A percentile compares a stretch with the other conserved stretches of the same genome.
These are phyloP conservation scores for Madurella fahalii DNA, from an alignment of 2,329 filamentous ascomycete genomes.

Conservation along the genomic window DNA sequence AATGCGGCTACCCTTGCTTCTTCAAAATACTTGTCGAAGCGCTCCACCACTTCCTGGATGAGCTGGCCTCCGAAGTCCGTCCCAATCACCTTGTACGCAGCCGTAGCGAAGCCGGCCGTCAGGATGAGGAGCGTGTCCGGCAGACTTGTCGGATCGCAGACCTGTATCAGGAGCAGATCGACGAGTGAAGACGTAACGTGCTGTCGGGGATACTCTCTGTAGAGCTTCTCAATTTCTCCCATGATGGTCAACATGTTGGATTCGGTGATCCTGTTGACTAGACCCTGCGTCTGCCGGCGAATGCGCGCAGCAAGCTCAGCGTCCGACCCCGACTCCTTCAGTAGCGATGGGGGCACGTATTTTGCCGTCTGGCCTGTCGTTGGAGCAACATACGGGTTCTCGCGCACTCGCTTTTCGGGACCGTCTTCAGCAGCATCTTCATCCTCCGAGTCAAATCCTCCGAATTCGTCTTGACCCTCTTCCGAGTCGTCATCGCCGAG, in stretches of 20 bases:
- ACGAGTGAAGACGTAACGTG: slow-evolving; percentile 79
- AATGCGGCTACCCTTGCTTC: slow-evolving; percentile 34
- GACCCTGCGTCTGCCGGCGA: slow-evolving; percentile 76
- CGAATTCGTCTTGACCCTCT: slow-evolving; percentile 30
- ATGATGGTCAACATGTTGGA: slow-evolving; percentile 83
- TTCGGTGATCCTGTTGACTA: slow-evolving; percentile 90
- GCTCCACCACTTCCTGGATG: slow-evolving; percentile 70
- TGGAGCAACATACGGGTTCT: slow-evolving; percentile 89
- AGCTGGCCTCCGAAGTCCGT: slow-evolving; percentile 87
- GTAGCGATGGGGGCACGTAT: slow-evolving; percentile 85
- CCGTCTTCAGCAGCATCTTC: slow-evolving; percentile 20
- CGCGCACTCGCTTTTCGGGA: slow-evolving; percentile 51
- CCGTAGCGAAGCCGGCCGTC: slow-evolving; percentile 83
- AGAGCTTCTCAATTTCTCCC: slow-evolving; percentile 75
- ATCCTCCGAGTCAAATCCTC: slow-evolving; percentile 12
- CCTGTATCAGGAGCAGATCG: slow-evolving; percentile 71
- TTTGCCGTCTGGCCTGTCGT: slow-evolving; percentile 52
- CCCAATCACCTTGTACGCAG: slow-evolving; percentile 81
- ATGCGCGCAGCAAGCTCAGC: slow-evolving; percentile 65
- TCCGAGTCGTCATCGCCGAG: slow-evolving; percentile 32
- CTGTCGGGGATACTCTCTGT: slow-evolving; percentile 78
- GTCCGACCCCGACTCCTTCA: slow-evolving; percentile 59
- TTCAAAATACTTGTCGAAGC: slow-evolving; percentile 65
- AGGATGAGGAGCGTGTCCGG: slow-evolving; percentile 89
- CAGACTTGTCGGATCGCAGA: slow-evolving; percentile 72